Conservation (phyloP, 164 flowering plant genomes). For the Stephania cephalantha region DNA sequence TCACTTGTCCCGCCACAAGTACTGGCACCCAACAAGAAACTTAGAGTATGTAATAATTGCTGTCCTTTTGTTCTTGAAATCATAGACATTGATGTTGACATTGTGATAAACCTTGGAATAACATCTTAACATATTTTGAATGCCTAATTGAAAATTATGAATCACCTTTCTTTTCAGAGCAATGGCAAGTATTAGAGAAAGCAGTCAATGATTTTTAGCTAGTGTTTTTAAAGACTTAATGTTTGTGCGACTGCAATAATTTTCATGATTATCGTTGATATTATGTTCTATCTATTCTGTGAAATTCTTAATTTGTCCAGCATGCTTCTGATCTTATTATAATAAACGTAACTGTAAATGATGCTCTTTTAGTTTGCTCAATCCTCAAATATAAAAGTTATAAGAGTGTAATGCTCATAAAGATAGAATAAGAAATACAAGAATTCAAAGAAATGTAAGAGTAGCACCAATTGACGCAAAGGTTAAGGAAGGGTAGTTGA, state of each 20-base stretch:
- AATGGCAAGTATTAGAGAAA: neutral
- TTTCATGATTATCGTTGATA: neutral
- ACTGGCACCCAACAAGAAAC: constrained; percentile 81
- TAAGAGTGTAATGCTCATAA: neutral
- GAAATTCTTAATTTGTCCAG: neutral
- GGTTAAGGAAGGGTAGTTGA: too few relatives aligned
- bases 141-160: neutral
- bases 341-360: neutral
- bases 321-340: neutral
- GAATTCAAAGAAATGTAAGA: too few relatives aligned
- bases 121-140: neutral
- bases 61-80: neutral
- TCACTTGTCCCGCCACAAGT: constrained; percentile 81
- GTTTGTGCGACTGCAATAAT: too few relatives aligned
- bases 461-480: too few relatives aligned
- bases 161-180: neutral
- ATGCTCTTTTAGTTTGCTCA: neutral
- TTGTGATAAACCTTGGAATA: neutral
- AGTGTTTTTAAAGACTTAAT: too few relatives aligned
- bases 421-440: too few relatives aligned
- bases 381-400: too few relatives aligned
- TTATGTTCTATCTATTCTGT: neutral
- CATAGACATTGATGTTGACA: neutral
- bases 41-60: constrained; percentile 53
- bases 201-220: neutral